Percentiles rank a stretch among this genome's conserved stretches.
These are phyloP conservation scores for Rutstroemia sp. DNA, from an alignment of 2,329 filamentous ascomycete genomes.

Conservation along the genomic window DNA sequence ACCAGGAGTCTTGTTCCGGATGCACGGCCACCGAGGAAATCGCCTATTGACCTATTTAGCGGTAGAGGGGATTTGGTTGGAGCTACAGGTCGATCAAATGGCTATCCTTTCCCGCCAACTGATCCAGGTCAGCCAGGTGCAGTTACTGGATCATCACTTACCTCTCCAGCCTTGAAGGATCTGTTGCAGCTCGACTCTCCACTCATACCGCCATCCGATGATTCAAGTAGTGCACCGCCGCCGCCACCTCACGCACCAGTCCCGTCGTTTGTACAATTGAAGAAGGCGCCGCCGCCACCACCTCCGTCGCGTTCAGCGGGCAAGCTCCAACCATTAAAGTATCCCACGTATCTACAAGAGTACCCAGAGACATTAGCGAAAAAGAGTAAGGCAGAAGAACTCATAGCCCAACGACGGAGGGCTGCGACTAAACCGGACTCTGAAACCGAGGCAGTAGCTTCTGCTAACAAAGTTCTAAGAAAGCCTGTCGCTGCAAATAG, in stretches of 20 bases:
- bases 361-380: constrained; percentile 29
- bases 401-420: constrained; percentile 27
- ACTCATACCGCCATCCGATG: constrained; percentile 13
- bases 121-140: constrained; percentile 25
- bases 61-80: constrained; percentile 17
- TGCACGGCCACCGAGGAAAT: constrained; percentile 14
- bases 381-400: constrained; percentile 19
- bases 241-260: background rate
- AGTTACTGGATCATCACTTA: constrained; percentile 22
- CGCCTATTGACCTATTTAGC: constrained; percentile 22
- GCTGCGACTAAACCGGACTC: constrained; percentile 11
- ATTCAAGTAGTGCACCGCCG: constrained; percentile 17
- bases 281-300: constrained; percentile 22
- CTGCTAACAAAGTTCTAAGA: constrained; percentile 19
- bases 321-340: constrained; percentile 33
- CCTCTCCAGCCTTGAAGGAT: constrained; percentile 21
- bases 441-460: constrained; percentile 5
- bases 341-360: constrained; percentile 31
- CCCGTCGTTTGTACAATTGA: background rate
- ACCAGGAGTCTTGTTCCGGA: constrained; percentile 28
- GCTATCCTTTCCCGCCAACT: constrained; percentile 28
- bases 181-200: constrained; percentile 20
- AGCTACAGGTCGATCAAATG: constrained; percentile 20
- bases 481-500: constrained; percentile 30
- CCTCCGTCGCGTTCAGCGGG: constrained; percentile 16